Percentiles rank a stretch among this genome's conserved stretches.
phyloP scores from a whole-genome alignment of 768 basidiomycete species.

The Cyclocybe cylindracea region DNA sequence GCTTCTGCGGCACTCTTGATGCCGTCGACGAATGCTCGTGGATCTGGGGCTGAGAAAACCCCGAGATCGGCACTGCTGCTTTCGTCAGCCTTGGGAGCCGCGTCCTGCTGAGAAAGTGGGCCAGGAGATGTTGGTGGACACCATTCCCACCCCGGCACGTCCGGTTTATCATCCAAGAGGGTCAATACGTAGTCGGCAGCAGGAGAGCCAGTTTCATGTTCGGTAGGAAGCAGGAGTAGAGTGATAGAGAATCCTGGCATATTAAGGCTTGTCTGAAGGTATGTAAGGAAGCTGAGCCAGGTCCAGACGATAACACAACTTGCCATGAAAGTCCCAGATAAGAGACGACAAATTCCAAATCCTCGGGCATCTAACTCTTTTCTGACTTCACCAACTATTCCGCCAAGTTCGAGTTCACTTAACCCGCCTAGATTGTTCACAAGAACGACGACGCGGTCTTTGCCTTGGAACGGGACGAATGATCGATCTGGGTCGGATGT shows the following conservation, averaged over 20 bases:
- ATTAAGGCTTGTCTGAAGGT: conserved; percentile 76
- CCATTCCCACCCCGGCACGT: conserved; percentile 89
- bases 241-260: conserved; percentile 93
- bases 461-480: conserved; percentile 69
- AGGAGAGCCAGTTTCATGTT: conserved; percentile 38
- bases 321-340: conserved; percentile 89
- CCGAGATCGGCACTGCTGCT: conserved; percentile 2
- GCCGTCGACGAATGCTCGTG: conserved; percentile 50
- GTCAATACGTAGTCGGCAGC: conserved; percentile 50
- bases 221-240: conserved; percentile 68
- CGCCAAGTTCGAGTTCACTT: conserved; percentile 79
- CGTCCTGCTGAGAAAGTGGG: conserved; percentile 9
- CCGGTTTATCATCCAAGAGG: conserved; percentile 66
- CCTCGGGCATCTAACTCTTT: conserved; percentile 55
- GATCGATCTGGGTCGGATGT: conserved; percentile 75
- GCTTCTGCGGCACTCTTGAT: conserved; percentile 63
- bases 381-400: conserved; percentile 63
- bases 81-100: conserved; percentile 5
- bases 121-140: conserved; percentile 47
- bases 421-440: conserved; percentile 89
- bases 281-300: background rate
- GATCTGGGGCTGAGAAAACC: conserved; percentile 30
- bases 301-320: conserved; percentile 6
- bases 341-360: conserved; percentile 59
- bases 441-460: conserved; percentile 75